A percentile compares a stretch with the other conserved stretches of the same genome.
Evolutionary conservation across 2,329 filamentous ascomycete genomes (phyloP).

Genomic region (Aspergillus novofumigatus): DNA sequence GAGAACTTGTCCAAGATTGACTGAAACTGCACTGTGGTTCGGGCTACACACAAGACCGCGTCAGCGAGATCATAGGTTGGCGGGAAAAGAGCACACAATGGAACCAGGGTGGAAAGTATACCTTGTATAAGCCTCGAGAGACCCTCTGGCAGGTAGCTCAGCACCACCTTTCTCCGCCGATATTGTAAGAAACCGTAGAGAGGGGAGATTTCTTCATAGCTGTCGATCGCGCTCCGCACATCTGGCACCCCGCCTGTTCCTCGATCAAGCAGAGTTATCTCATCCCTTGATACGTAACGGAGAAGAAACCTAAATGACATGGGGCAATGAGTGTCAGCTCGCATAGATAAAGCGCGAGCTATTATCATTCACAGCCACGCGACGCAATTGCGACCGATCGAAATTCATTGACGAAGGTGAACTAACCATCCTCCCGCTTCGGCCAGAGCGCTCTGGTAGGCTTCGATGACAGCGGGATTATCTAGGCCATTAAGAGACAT

Average conservation of each 20-base stretch:
- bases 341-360: not conserved
- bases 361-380: conserved; percentile 2
- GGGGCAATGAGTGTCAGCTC: conserved; percentile 6
- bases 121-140: conserved; percentile 91
- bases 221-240: conserved; percentile 70
- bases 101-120: conserved; percentile 49
- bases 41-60: conserved; percentile 54
- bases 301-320: conserved; percentile 73
- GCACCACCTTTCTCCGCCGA: conserved; percentile 78
- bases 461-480: conserved; percentile 72
- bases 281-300: conserved; percentile 85
- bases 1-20: conserved; percentile 64
- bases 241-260: conserved; percentile 82
- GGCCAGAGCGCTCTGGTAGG: conserved; percentile 71
- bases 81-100: not conserved
- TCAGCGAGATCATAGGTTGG: conserved; percentile 7
- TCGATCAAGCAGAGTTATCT: conserved; percentile 70
- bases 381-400: conserved; percentile 4
- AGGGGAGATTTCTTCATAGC: conserved; percentile 79
- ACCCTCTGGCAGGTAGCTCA: conserved; percentile 88
- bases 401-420: conserved; percentile 8
- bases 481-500: conserved; percentile 99
- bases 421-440: conserved; percentile 94
- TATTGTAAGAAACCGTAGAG: conserved; percentile 91
- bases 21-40: conserved; percentile 68